Conservation (phyloP, 2,329 filamentous ascomycete species). For the Ciborinia camelliae region DNA sequence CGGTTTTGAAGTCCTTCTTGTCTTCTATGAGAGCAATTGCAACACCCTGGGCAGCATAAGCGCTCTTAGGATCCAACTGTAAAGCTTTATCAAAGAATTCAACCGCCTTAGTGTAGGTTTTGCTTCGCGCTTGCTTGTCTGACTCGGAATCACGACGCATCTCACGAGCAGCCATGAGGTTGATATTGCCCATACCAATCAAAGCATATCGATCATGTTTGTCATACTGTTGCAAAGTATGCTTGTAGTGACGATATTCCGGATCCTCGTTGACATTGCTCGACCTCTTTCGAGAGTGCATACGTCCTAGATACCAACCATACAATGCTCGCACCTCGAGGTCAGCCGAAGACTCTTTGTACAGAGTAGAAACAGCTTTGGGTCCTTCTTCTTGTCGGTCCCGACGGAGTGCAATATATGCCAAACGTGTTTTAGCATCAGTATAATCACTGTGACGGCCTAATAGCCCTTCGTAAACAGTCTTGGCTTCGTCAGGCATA, state of each 20-base stretch:
- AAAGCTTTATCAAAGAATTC: conserved; percentile 99
- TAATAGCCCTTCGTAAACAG: conserved; percentile 82
- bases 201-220: conserved; percentile 98
- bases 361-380: conserved; percentile 79
- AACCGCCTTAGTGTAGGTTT: conserved; percentile 84
- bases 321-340: conserved; percentile 90
- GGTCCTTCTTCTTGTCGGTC: conserved; percentile 82
- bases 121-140: conserved; percentile 86
- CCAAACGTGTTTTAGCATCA: conserved; percentile 82
- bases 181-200: conserved; percentile 92
- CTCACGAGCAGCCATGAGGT: conserved; percentile 80
- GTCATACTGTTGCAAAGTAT: conserved; percentile 88
- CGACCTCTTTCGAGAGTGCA: conserved; percentile 73
- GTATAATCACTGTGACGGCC: conserved; percentile 87
- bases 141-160: conserved; percentile 88
- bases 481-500: conserved; percentile 76
- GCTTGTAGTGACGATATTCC: conserved; percentile 93
- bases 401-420: conserved; percentile 82
- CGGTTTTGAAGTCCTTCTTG: conserved; percentile 80
- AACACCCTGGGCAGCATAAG: conserved; percentile 92
- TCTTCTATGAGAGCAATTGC: conserved; percentile 93
- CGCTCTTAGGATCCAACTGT: conserved; percentile 90
- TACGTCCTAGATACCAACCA: conserved; percentile 89
- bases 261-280: conserved; percentile 81
- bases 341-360: conserved; percentile 78